Evolutionary conservation across 1,284 basidiomycete species (phyloP), one percentile per base, ranked within the genome.

Genomic region (Heliocybe sulcata): DNA sequence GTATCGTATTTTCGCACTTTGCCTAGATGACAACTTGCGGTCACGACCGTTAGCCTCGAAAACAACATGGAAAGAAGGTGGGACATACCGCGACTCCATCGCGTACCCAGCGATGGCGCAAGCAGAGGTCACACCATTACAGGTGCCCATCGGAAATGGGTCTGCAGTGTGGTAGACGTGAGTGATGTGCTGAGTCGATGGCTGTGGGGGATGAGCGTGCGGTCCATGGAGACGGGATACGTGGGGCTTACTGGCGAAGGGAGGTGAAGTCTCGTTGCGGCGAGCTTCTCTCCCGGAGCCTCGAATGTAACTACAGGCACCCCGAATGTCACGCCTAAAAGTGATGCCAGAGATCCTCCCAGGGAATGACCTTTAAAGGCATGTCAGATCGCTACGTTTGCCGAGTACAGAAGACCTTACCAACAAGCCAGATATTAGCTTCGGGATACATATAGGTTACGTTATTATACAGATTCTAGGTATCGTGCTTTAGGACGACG

Each of bases 311-410:
- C 87, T 4, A 83, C 90, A 0, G 96, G 96, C 0, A 79, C 79
- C n/a, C 96, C 96, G 66, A 98, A 98, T 0, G 96, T 96, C 14
- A 86, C 76, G 0, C 92, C 94, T 19, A 98, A 74, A 54, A 98
- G 77, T n/a, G 88, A 82, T 0, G 92, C 87, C 3, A 98, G 72
- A 0, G 91, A 82, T 11, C 94, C 95, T 48, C 95, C 94, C 14
- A 90, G 64, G 1, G 90, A 95, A 69, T 97, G 93, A 0, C 96
- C 96, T 49, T n/a, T 3, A 29, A 12, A 9, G 10, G 3, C 6
- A n/a, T 8, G 11, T 12, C 12, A 49, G 20, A 29, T 12, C 23
- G 8, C 10, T 29, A 26, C 29, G 8, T 26, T 3, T 14, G 47
- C 10, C 14, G 4, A 6, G 3, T 6, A 3, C 16, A 20, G 12